Percentiles rank a stretch among this genome's conserved stretches.
Evolutionary conservation across 805 yeast genomes (phyloP).

Genomic region (Ascoidea tarda): DNA sequence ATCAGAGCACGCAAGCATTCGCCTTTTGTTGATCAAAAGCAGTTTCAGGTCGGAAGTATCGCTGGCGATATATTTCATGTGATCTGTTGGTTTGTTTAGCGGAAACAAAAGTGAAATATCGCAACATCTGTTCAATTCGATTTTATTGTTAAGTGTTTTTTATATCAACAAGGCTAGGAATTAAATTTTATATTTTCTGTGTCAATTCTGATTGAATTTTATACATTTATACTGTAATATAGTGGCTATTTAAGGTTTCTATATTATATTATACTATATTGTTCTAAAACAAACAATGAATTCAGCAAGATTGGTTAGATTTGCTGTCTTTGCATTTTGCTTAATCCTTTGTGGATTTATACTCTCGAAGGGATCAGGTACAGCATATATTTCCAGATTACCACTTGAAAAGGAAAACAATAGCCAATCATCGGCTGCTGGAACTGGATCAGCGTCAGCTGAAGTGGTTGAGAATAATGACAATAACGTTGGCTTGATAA

Average conservation of each 20-base stretch:
- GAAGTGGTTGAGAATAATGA: neutral
- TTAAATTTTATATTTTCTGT: neutral
- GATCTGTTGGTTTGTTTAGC: no score
- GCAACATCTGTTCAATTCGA: neutral
- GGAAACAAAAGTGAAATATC: no score
- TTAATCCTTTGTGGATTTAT: conserved; percentile 33
- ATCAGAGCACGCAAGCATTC: no score
- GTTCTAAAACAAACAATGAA: conserved; percentile 24
- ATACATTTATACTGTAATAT: neutral
- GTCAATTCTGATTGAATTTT: neutral
- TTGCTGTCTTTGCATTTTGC: conserved; percentile 31
- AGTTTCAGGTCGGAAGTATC: no score
- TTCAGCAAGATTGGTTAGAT: conserved; percentile 32
- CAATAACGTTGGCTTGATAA: neutral
- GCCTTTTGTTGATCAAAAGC: no score
- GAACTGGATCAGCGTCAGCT: neutral
- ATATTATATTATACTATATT: no score
- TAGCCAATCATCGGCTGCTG: neutral
- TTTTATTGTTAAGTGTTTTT: no score
- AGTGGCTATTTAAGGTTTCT: neutral
- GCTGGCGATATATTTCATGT: no score
- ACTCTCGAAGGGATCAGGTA: conserved; percentile 30
- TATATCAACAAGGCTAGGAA: neutral
- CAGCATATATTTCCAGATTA: conserved; percentile 13
- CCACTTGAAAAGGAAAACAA: neutral